phyloP scores from a whole-genome alignment of 139 green algal genomes.

The Astrephomene gubernaculifera region DNA sequence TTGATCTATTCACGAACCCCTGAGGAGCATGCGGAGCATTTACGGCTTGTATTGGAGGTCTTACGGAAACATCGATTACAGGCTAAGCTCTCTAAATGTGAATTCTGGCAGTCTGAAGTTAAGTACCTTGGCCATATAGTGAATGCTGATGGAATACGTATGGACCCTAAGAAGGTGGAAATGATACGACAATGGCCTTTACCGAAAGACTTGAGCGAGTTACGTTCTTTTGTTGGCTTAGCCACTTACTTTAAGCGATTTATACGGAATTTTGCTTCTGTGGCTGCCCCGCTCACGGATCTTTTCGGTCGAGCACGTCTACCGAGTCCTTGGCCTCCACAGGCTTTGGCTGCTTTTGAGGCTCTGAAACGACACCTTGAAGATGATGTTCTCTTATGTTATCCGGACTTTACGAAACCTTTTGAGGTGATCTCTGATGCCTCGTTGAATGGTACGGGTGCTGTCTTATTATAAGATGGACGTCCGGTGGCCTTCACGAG shows the following conservation, averaged over 20 bases:
- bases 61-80: constrained; percentile 61
- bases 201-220: not conserved
- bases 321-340: not conserved
- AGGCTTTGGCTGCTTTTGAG: not conserved
- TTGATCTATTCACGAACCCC: constrained; percentile 52
- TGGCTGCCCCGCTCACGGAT: not conserved
- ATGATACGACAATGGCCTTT: not conserved
- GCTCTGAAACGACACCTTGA: not conserved
- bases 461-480: not conserved
- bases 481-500: constrained; percentile 19
- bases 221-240: constrained; percentile 8
- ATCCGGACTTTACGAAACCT: not conserved
- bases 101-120: constrained; percentile 43
- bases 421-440: constrained; percentile 12
- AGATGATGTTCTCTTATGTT: not conserved
- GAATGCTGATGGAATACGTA: not conserved
- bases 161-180: constrained; percentile 30
- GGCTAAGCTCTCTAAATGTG: constrained; percentile 63
- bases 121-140: constrained; percentile 16
- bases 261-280: not conserved
- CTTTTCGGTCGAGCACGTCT: not conserved
- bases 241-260: constrained; percentile 1
- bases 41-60: constrained; percentile 49
- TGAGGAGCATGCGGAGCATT: constrained; percentile 60
- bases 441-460: not conserved